A percentile compares a stretch with the other conserved stretches of the same genome.
These are phyloP conservation scores for Fusarium acutatum DNA, from an alignment of 2,329 filamentous ascomycete genomes.

Conservation along the genomic window DNA sequence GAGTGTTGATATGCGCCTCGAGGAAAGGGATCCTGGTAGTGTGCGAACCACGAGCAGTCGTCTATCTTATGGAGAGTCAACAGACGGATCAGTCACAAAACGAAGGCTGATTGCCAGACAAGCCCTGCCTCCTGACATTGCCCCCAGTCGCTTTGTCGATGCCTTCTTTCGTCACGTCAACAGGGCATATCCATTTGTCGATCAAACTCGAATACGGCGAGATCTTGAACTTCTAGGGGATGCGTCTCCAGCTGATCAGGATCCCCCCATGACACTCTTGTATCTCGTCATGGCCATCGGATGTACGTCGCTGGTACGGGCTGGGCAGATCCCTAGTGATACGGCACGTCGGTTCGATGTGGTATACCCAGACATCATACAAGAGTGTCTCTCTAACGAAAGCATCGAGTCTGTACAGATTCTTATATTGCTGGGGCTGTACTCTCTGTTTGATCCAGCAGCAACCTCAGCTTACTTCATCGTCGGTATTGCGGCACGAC, in stretches of 20 bases:
- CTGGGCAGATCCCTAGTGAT: conserved; percentile 50
- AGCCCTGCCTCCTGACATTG: conserved; percentile 35
- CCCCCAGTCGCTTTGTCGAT: conserved; percentile 49
- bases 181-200: conserved; percentile 56
- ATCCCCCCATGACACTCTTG: conserved; percentile 45
- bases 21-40: conserved; percentile 33
- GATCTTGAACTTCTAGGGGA: conserved; percentile 46
- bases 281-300: conserved; percentile 58
- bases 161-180: conserved; percentile 58
- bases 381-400: conserved; percentile 49
- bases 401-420: conserved; percentile 52
- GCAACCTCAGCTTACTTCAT: conserved; percentile 53
- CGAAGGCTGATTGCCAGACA: conserved; percentile 28
- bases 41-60: conserved; percentile 32
- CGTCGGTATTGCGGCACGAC: conserved; percentile 51
- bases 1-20: conserved; percentile 15
- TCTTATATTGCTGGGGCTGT: conserved; percentile 52
- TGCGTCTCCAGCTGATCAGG: conserved; percentile 39
- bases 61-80: conserved; percentile 34
- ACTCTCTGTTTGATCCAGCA: conserved; percentile 54
- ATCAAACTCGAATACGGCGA: conserved; percentile 47
- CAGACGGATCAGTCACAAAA: conserved; percentile 25
- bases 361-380: conserved; percentile 51
- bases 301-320: conserved; percentile 54
- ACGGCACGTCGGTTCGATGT: conserved; percentile 47